Evolutionary conservation across 352 stramenopile genomes (phyloP).

Genomic region (Phytophthora lateralis): DNA sequence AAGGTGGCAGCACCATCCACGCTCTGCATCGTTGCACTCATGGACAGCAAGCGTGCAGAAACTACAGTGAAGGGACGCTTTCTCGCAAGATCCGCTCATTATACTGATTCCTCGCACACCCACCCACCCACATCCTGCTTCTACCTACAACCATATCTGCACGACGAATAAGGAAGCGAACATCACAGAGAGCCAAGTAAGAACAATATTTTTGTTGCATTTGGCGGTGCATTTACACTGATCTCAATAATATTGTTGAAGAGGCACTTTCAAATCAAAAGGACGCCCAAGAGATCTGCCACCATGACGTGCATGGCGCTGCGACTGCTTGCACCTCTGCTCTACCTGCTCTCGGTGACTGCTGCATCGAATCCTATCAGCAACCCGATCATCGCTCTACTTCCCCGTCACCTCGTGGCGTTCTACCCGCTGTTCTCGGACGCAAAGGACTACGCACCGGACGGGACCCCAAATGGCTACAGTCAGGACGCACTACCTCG

Average conservation of each 20-base stretch:
- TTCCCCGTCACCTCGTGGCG: slow-evolving; percentile 44
- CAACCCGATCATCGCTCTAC: slow-evolving; percentile 38
- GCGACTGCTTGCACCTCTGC: slow-evolving; percentile 10
- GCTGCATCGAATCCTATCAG: slow-evolving; percentile 3
- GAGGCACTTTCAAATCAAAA: slow-evolving; percentile 2
- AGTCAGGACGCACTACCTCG: slow-evolving; percentile 38
- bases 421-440: slow-evolving; percentile 51
- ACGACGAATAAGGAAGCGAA: too few relatives aligned
- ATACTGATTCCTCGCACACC: too few relatives aligned
- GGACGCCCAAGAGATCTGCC: neutral
- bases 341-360: slow-evolving; percentile 6
- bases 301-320: slow-evolving; percentile 2
- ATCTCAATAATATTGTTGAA: neutral
- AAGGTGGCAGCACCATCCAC: neutral
- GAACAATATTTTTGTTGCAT: neutral
- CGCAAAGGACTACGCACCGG: slow-evolving; percentile 45
- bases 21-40: too few relatives aligned
- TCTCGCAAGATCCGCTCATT: too few relatives aligned
- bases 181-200: too few relatives aligned
- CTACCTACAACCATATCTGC: too few relatives aligned
- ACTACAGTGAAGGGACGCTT: too few relatives aligned
- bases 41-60: too few relatives aligned
- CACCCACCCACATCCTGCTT: too few relatives aligned
- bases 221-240: too few relatives aligned
- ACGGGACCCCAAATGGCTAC: slow-evolving; percentile 40